Evolutionary conservation across 1,284 basidiomycete genomes (phyloP), one percentile per base, ranked within the genome.

Genomic region (Cryptococcus hybrid): DNA sequence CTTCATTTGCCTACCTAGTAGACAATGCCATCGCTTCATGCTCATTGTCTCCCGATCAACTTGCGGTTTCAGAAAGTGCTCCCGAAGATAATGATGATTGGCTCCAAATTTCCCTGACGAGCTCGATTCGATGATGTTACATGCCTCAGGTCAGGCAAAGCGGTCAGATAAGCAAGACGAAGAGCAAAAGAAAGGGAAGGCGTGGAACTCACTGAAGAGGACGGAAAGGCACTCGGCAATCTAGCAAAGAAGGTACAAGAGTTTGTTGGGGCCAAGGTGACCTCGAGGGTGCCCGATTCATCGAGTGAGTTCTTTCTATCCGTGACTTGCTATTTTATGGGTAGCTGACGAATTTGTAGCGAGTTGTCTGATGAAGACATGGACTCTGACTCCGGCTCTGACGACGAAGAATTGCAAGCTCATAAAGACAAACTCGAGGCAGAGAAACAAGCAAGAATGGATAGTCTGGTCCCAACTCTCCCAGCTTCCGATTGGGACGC

Each of bases 191-290:
- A 24, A 24, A 24, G 24, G 24, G 81, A 84, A 52, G 78, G 84
- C 5, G 83, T 85, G 52, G 63, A 77, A 6, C 66, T 74, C 2
- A 70, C 66, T 1, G 71, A 84, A 38, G 82, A 84, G 55, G 87
- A 92, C 68, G 87, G 90, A 2, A 73, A 81, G 13, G 85, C 83
- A 55, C 77, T 97, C 47, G 84, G 85, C 64, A 82, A 84, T 61
- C 81, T 97, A 51, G 92, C 93, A 8, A 80, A 83, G 61, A 90
- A 91, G 73, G 89, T 97, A 0, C 87, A 90, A 68, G 81, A 82
- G 36, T 97, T 97, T 71, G 85, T 97, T 1, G 87, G 92, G 91
- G 3, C 1, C 79, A 92, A 71, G 93, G 93, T 4, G 87, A 89
- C 62, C 61, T 95, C 5, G 87, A 90, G 65, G 93, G 93, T 1